phyloP scores from a whole-genome alignment of 768 basidiomycete species.

The Naganishia vaughanmartiniae region DNA sequence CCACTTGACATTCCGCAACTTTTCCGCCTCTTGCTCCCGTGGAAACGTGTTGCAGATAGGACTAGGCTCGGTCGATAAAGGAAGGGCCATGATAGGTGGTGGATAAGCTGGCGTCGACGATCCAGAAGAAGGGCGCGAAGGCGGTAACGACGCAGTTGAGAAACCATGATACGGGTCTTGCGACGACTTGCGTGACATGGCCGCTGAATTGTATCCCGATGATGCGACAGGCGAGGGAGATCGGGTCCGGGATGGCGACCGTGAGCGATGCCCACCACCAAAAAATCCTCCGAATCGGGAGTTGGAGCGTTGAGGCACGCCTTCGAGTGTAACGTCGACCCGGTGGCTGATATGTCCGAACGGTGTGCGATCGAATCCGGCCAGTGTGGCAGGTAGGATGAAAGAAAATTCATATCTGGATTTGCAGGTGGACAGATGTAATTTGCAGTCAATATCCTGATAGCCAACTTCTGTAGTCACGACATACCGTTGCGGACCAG shows the following conservation, averaged over 20 bases:
- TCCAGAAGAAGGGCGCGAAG: constrained; percentile 1
- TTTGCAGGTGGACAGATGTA: background rate
- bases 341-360: constrained; percentile 32
- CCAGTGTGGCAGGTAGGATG: constrained; percentile 28
- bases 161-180: constrained; percentile 23
- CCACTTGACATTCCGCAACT: constrained; percentile 18
- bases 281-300: constrained; percentile 29
- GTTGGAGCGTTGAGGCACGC: constrained; percentile 24
- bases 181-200: constrained; percentile 20
- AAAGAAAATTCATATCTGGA: constrained; percentile 33
- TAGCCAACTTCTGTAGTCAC: background rate
- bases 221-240: constrained; percentile 28
- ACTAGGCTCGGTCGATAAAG: constrained; percentile 11
- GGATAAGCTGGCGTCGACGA: constrained; percentile 5
- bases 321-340: constrained; percentile 27
- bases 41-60: background rate
- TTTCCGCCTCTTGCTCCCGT: background rate
- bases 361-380: constrained; percentile 31
- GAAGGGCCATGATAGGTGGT: background rate
- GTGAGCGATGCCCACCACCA: background rate
- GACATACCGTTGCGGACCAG: constrained; percentile 31
- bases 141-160: background rate
- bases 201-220: background rate
- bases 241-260: constrained; percentile 27
- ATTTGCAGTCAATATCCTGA: background rate